These are phyloP conservation scores for Solanum arcanum DNA, from an alignment of 257 asterid species.

Conservation along the genomic window DNA sequence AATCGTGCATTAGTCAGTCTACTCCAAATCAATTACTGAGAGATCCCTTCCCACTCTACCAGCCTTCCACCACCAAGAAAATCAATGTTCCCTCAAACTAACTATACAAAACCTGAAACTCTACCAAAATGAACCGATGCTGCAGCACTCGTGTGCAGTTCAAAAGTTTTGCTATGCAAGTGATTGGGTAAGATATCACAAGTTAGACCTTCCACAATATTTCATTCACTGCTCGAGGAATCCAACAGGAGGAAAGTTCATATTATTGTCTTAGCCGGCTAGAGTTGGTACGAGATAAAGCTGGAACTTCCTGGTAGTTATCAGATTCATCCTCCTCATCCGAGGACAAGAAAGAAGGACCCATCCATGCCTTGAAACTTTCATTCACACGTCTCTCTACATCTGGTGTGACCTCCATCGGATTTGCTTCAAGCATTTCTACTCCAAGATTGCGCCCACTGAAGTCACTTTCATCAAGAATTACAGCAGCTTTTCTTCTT, in stretches of 20 bases:
- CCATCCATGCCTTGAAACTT: constrained; percentile 97
- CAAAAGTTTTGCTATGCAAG: neutral
- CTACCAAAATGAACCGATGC: neutral
- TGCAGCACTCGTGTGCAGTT: neutral
- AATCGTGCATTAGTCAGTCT: neutral
- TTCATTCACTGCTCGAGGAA: neutral
- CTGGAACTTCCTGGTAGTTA: constrained; percentile 46
- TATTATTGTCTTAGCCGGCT: constrained; percentile 50
- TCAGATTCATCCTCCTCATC: constrained; percentile 89
- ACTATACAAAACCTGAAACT: neutral
- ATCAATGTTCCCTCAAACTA: neutral
- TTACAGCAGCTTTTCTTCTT: constrained; percentile 52
- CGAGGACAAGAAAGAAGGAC: constrained; percentile 78
- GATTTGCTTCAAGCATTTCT: constrained; percentile 85
- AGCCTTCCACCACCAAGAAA: neutral
- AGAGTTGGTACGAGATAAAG: constrained; percentile 20
- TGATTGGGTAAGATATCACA: neutral
- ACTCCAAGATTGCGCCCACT: constrained; percentile 52
- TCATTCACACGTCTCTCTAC: constrained; percentile 72
- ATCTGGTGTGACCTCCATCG: constrained; percentile 65
- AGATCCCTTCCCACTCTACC: neutral
- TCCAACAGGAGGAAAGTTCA: neutral
- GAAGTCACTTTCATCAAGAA: constrained; percentile 56
- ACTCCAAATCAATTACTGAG: neutral
- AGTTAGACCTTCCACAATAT: neutral